Percentiles rank a stretch among this genome's conserved stretches.
Conservation (phyloP, 2,329 filamentous ascomycete species). For the Akanthomyces muscarius region DNA sequence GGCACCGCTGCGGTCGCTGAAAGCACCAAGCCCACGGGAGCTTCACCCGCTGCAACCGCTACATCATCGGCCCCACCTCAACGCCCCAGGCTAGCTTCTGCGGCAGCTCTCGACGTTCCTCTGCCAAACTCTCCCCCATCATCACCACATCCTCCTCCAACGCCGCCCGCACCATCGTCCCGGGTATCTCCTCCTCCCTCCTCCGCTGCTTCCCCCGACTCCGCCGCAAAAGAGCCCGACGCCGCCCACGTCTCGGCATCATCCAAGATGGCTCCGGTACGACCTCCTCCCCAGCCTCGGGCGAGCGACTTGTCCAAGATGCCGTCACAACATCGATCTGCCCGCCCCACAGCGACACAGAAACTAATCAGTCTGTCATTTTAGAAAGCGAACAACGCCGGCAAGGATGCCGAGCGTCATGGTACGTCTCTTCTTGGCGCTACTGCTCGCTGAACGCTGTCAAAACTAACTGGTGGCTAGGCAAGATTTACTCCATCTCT, state of each 20-base stretch:
- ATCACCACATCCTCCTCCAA: slow-evolving; percentile 31
- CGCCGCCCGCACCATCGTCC: slow-evolving; percentile 27
- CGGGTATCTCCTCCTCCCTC: slow-evolving; percentile 24
- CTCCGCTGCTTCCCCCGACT: slow-evolving; percentile 28
- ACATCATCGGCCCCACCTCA: slow-evolving; percentile 29
- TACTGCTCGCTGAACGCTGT: background rate
- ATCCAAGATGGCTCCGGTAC: slow-evolving; percentile 55
- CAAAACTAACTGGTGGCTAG: slow-evolving; percentile 29
- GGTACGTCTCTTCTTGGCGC: slow-evolving; percentile 32
- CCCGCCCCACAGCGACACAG: slow-evolving; percentile 18
- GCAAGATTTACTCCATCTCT: slow-evolving; percentile 60
- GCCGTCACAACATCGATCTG: background rate
- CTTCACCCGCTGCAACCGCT: slow-evolving; percentile 23
- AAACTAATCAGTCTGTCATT: slow-evolving; percentile 22
- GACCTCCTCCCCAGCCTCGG: slow-evolving; percentile 27
- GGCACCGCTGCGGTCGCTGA: background rate
- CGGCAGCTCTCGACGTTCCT: slow-evolving; percentile 32
- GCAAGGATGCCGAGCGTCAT: slow-evolving; percentile 35
- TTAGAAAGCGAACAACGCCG: slow-evolving; percentile 34
- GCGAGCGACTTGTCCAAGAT: slow-evolving; percentile 18
- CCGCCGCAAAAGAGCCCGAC: slow-evolving; percentile 25
- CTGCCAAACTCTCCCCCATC: slow-evolving; percentile 40
- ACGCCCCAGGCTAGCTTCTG: slow-evolving; percentile 20
- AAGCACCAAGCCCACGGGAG: slow-evolving; percentile 10
- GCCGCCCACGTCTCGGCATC: slow-evolving; percentile 28